Base-by-base conservation (phyloP, 202 grass and related monocot species). In the Elaeis oleifera region DNA sequence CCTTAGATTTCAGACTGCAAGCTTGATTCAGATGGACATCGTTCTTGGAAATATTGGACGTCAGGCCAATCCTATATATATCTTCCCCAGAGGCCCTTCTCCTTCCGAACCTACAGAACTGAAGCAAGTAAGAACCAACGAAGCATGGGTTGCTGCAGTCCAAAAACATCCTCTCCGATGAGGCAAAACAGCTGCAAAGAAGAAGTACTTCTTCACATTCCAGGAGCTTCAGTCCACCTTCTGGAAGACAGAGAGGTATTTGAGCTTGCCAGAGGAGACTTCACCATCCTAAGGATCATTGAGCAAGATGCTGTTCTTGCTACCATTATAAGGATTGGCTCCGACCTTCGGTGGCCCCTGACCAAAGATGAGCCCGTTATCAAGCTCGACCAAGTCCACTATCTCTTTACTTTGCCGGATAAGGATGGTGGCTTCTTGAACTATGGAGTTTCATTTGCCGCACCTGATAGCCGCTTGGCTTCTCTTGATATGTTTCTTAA, bases 331-430 rank as follows among this genome's bases (percentile, higher is more conserved):
- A 78, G 81, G 18, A 74, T 97, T 16, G 84, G 84, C 15, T 54
- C 49, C 11, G 84, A 84, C 63, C 81, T 97, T 16, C 79, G 84
- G 1, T 97, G 92, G 92, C 92, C 92, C 18, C 54, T 97, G 48
- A 80, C 92, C 31, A 90, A 72, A 71, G 92, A 97, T 71, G 88
- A 97, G 71, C 92, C 92, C 3, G 84, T 97, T 39, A 74, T 96
- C 54, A 89, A 67, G 78, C 68, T 96, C 62, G 92, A 91, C 78
- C 63, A 51, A 11, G 53, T 84, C 50, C 84, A 92, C 78, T 97
- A 92, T 69, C 80, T 97, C 68, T 92, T 92, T 77, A 97, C 92
- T 27, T 78, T 97, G 19, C 77, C 84, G 3, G 88, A 81, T 70
- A 74, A 64, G 74, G 78, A 81, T 15, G 91, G 81, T 49, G 49